Conservation (phyloP, 192 early-diverging fungal species). For the Chytriomyces confervae region DNA sequence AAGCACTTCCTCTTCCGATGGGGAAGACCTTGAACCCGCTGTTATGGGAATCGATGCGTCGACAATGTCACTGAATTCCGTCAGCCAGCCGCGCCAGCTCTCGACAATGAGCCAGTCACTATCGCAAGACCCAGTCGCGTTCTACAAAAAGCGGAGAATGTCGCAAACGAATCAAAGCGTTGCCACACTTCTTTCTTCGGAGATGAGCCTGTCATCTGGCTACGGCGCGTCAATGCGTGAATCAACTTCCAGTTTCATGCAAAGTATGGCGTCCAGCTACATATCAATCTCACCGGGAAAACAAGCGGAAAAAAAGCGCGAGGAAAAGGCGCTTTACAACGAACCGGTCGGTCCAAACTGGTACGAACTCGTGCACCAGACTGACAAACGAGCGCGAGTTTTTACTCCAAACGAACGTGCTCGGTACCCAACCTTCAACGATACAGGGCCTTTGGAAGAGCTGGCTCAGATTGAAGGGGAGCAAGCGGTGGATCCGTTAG, state of each 20-base stretch:
- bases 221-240: not conserved
- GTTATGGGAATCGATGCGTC: too few relatives aligned
- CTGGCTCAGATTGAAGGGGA: constrained; percentile 23
- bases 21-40: constrained; percentile 12
- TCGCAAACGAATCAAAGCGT: constrained; percentile 22
- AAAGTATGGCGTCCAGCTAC: not conserved
- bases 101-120: not conserved
- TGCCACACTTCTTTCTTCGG: constrained; percentile 9
- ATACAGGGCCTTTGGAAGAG: constrained; percentile 39
- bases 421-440: constrained; percentile 53
- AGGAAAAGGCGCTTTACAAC: constrained; percentile 5
- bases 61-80: too few relatives aligned
- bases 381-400: constrained; percentile 30
- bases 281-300: not conserved
- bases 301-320: not conserved
- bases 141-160: constrained; percentile 34
- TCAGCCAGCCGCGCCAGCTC: too few relatives aligned
- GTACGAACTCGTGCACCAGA: constrained; percentile 45
- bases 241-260: constrained; percentile 6
- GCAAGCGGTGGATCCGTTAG: constrained; percentile 31
- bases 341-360: constrained; percentile 35
- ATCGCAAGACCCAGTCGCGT: constrained; percentile 36
- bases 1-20: not conserved
- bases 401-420: constrained; percentile 44
- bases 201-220: constrained; percentile 1